Evolutionary conservation across 495 filamentous ascomycete genomes (phyloP).

Genomic region (Endocarpon pusillum): DNA sequence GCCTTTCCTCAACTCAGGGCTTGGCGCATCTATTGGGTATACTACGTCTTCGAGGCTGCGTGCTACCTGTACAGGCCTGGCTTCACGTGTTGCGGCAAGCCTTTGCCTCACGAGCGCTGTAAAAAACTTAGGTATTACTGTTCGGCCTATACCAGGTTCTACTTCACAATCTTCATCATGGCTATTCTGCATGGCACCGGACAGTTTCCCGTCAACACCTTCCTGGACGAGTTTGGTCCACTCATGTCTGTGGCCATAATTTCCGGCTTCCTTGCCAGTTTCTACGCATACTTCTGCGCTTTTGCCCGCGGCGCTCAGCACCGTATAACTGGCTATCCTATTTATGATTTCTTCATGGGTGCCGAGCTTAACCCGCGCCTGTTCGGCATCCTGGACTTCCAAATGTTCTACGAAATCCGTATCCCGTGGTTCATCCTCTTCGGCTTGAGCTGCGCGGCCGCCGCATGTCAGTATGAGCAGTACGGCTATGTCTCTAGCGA

Average conservation of each 20-base stretch:
- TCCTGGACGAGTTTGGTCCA: slow-evolving; percentile 80
- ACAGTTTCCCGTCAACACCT: slow-evolving; percentile 65
- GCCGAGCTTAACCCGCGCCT: slow-evolving; percentile 87
- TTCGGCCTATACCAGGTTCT: slow-evolving; percentile 65
- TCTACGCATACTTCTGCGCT: slow-evolving; percentile 68
- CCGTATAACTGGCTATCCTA: slow-evolving; percentile 76
- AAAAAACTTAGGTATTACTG: slow-evolving; percentile 77
- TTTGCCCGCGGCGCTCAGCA: slow-evolving; percentile 60
- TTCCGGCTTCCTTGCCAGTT: slow-evolving; percentile 59
- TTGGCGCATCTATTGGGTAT: slow-evolving; percentile 79
- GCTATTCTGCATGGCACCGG: slow-evolving; percentile 52
- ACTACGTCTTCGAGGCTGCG: slow-evolving; percentile 54
- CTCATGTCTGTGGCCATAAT: slow-evolving; percentile 74
- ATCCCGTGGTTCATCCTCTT: slow-evolving; percentile 92
- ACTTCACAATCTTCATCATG: slow-evolving; percentile 53
- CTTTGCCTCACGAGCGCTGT: slow-evolving; percentile 57
- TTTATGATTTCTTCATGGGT: slow-evolving; percentile 99
- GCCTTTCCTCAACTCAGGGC: slow-evolving; percentile 59
- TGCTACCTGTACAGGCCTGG: slow-evolving; percentile 70
- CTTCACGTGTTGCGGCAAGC: slow-evolving; percentile 60
- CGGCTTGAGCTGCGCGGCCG: slow-evolving; percentile 55
- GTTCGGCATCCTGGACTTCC: slow-evolving; percentile 81
- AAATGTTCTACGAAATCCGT: slow-evolving; percentile 97
- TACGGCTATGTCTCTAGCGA: slow-evolving; percentile 82
- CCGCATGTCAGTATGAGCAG: slow-evolving; percentile 66